Conservation (phyloP, 2,329 filamentous ascomycete species). For the Neonectria hederae region DNA sequence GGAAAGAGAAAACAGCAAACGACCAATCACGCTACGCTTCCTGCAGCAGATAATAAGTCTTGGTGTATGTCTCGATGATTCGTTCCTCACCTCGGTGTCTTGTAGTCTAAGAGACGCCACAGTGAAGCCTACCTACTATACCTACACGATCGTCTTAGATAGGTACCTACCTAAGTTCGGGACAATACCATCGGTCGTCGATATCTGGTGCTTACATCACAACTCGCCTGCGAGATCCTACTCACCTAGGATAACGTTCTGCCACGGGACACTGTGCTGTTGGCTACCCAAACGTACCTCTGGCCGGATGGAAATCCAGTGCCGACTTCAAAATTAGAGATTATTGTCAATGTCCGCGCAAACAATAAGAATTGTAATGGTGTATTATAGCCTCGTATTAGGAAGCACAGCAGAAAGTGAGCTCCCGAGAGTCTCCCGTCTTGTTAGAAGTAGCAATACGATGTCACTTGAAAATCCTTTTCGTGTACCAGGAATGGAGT, state of each 20-base stretch:
- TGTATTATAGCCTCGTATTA: neutral
- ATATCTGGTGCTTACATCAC: too few relatives aligned
- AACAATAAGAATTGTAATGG: neutral
- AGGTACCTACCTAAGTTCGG: too few relatives aligned
- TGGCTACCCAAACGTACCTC: too few relatives aligned
- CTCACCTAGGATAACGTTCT: neutral
- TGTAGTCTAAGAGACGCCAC: neutral
- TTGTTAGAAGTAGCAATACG: neutral
- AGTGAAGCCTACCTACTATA: too few relatives aligned
- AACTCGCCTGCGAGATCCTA: too few relatives aligned
- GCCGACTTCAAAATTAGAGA: neutral
- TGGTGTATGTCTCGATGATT: neutral
- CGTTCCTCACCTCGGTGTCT: neutral
- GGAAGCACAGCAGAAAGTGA: neutral
- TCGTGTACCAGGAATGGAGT: neutral
- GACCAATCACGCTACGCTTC: neutral
- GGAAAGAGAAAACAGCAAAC: conserved; percentile 22
- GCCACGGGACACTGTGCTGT: neutral
- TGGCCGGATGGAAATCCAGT: neutral
- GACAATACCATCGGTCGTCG: neutral
- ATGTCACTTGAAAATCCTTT: neutral
- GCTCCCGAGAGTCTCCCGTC: neutral
- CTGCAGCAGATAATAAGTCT: conserved; percentile 6
- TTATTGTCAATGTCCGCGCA: neutral
- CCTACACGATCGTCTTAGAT: too few relatives aligned